These are phyloP conservation scores for Macroventuria anomochaeta DNA, from an alignment of 2,329 filamentous ascomycete species.

Conservation along the genomic window DNA sequence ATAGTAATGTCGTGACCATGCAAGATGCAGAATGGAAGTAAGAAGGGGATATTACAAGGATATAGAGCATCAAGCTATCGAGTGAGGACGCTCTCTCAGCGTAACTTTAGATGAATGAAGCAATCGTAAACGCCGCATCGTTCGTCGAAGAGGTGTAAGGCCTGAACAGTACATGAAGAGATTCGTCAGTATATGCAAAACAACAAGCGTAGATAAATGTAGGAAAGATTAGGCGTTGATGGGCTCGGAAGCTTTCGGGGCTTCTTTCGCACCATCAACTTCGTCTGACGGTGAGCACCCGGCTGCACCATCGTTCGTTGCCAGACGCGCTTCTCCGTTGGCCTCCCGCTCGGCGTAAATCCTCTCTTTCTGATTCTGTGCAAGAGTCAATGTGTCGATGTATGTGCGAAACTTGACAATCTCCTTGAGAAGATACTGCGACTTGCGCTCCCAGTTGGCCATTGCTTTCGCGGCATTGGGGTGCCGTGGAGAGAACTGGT, in stretches of 20 bases:
- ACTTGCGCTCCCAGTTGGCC: conserved; percentile 97
- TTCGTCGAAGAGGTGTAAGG: conserved; percentile 45
- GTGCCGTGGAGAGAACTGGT: conserved; percentile 79
- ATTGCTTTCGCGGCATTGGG: conserved; percentile 83
- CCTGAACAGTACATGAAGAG: conserved; percentile 33
- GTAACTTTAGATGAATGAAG: conserved; percentile 44
- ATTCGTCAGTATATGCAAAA: conserved; percentile 38
- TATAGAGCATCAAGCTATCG: conserved; percentile 36
- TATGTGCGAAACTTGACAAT: conserved; percentile 98
- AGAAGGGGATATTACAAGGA: conserved; percentile 27
- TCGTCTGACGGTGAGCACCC: conserved; percentile 23
- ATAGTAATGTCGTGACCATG: neutral
- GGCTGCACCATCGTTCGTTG: conserved; percentile 20
- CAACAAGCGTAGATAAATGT: conserved; percentile 16
- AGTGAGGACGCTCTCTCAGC: conserved; percentile 37
- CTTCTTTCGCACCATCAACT: conserved; percentile 45
- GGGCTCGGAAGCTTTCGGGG: conserved; percentile 34
- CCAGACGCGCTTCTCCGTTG: conserved; percentile 27
- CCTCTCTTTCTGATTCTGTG: conserved; percentile 71
- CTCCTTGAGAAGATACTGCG: conserved; percentile 85
- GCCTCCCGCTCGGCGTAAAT: conserved; percentile 63
- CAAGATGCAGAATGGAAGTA: neutral
- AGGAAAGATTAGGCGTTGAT: conserved; percentile 22
- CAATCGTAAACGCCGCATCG: conserved; percentile 43
- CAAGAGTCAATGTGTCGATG: conserved; percentile 80